These are phyloP conservation scores for Stenocarpella maydis DNA, from an alignment of 2,329 filamentous ascomycete species.

Conservation along the genomic window DNA sequence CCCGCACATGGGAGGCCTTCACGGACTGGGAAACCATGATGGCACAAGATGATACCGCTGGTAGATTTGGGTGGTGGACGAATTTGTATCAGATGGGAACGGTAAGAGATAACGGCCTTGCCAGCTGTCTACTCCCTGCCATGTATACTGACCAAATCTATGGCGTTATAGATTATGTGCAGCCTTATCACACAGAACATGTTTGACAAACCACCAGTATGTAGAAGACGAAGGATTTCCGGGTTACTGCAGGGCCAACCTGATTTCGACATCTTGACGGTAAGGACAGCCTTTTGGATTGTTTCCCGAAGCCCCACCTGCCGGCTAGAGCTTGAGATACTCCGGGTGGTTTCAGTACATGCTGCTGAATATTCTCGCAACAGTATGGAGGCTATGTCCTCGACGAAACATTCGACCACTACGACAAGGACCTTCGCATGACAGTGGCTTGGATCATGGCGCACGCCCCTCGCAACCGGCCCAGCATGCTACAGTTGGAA, in stretches of 20 bases:
- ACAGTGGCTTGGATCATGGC: not conserved
- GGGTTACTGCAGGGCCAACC: not conserved
- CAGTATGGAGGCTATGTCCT: not conserved
- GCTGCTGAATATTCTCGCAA: not conserved
- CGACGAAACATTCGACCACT: not conserved
- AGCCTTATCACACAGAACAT: not conserved
- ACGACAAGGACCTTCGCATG: not conserved
- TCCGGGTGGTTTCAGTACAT: fast-evolving
- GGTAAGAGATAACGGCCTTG: not conserved
- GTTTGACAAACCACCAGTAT: not conserved
- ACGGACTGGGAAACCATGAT: not conserved
- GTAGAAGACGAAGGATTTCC: not conserved
- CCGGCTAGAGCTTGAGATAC: not conserved
- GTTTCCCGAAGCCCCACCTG: not conserved
- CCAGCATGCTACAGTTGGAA: not conserved
- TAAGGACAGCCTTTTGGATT: not conserved
- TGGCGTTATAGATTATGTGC: not conserved
- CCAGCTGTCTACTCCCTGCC: fast-evolving
- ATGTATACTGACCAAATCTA: not conserved
- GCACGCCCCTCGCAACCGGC: not conserved
- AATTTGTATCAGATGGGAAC: not conserved
- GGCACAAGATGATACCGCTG: not conserved
- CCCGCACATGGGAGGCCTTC: not conserved
- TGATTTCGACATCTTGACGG: not conserved
- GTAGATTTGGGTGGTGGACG: constrained; percentile 10